phyloP scores from a whole-genome alignment of 768 basidiomycete genomes.

The Suillus spraguei region DNA sequence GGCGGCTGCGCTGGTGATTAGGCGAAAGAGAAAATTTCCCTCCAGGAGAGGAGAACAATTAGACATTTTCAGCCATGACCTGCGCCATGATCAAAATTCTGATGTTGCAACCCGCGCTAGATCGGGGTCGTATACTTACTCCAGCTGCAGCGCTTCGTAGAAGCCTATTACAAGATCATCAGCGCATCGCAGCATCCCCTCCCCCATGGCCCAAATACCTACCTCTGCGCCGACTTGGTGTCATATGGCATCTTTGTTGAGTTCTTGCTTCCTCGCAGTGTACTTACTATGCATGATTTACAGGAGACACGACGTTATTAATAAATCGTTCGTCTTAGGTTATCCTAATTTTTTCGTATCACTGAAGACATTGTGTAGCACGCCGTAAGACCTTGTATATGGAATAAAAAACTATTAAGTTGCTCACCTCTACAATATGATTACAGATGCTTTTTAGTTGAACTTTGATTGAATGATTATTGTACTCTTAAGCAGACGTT shows the following conservation, averaged over 20 bases:
- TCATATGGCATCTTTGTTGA: neutral
- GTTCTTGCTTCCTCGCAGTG: neutral
- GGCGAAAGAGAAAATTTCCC: neutral
- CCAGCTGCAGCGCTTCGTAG: neutral
- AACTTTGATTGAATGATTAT: too few relatives aligned
- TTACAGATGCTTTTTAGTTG: neutral
- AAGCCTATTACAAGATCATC: neutral
- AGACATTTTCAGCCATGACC: neutral
- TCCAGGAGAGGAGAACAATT: neutral
- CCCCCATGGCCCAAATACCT: neutral
- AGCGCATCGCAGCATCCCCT: neutral
- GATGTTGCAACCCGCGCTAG: too few relatives aligned
- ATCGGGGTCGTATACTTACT: slow-evolving; percentile 2
- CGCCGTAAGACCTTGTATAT: neutral
- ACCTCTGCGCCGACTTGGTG: neutral
- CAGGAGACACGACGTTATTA: neutral
- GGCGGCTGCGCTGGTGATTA: neutral
- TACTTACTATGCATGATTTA: neutral
- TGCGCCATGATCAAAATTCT: too few relatives aligned
- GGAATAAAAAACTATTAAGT: neutral
- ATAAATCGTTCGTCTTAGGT: neutral
- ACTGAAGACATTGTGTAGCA: neutral
- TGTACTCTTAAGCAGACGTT: too few relatives aligned
- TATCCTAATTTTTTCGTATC: neutral
- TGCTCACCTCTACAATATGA: neutral